Evolutionary conservation across 2,329 filamentous ascomycete genomes (phyloP).

Genomic region (Scedosporium dehoogii): DNA sequence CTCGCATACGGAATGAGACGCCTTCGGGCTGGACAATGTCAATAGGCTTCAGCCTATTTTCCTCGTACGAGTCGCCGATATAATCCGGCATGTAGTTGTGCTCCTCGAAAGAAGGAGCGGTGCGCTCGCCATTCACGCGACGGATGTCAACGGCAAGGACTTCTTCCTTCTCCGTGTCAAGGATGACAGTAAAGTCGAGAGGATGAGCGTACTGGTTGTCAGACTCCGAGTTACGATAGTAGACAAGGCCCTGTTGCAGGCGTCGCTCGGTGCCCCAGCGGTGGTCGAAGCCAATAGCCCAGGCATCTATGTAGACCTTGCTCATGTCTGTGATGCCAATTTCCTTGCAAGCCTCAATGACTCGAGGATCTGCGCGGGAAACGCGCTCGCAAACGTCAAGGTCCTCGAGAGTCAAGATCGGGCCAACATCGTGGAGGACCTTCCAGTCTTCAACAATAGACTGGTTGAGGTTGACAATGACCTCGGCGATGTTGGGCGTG

Average conservation of each 20-base stretch:
- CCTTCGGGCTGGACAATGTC: conserved; percentile 83
- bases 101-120: conserved; percentile 67
- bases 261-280: conserved; percentile 70
- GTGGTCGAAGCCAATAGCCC: conserved; percentile 93
- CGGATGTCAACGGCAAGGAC: conserved; percentile 81
- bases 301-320: conserved; percentile 93
- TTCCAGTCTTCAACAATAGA: conserved; percentile 33
- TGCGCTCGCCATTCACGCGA: conserved; percentile 59
- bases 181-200: conserved; percentile 90
- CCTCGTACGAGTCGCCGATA: conserved; percentile 63
- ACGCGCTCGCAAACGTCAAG: conserved; percentile 69
- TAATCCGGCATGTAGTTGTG: conserved; percentile 62
- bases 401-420: conserved; percentile 71
- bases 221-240: conserved; percentile 78
- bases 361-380: conserved; percentile 66
- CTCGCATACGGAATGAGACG: conserved; percentile 72
- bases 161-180: conserved; percentile 66
- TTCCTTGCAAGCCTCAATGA: conserved; percentile 82
- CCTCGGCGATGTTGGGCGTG: conserved; percentile 32
- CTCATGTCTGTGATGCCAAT: conserved; percentile 85
- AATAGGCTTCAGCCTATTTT: conserved; percentile 63
- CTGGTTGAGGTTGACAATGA: conserved; percentile 38
- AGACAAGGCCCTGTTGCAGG: conserved; percentile 90
- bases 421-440: conserved; percentile 33
- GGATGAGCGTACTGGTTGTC: conserved; percentile 87